Evolutionary conservation across 1,284 basidiomycete genomes (phyloP).

Genomic region (Takashimella tepidaria): DNA sequence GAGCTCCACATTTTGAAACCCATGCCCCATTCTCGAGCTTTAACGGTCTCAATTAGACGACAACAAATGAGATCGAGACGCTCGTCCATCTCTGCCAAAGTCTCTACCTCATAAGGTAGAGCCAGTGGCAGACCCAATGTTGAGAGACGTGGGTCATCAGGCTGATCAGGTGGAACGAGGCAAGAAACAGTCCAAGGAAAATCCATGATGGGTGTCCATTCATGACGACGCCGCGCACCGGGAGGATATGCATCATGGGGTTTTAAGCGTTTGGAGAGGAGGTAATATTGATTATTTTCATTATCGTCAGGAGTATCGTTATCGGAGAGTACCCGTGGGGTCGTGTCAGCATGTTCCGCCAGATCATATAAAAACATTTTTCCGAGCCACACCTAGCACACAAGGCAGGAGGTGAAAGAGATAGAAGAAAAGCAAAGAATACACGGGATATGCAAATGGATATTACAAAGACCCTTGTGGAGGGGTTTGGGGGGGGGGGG

Average conservation of each 20-base stretch:
- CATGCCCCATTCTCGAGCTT: slow-evolving; percentile 72
- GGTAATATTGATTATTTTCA: not conserved
- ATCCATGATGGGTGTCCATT: not conserved
- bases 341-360: not conserved
- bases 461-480: not conserved
- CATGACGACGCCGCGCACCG: not conserved
- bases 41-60: slow-evolving; percentile 62
- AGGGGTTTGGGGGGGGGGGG: not conserved
- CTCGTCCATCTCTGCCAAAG: slow-evolving; percentile 70
- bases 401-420: not conserved
- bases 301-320: not conserved
- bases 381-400: too few relatives aligned
- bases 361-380: not conserved
- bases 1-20: slow-evolving; percentile 73
- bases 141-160: slow-evolving; percentile 39
- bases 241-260: not conserved
- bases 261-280: not conserved
- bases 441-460: not conserved
- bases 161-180: slow-evolving; percentile 18
- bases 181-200: slow-evolving; percentile 5
- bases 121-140: slow-evolving; percentile 39
- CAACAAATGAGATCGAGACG: slow-evolving; percentile 72
- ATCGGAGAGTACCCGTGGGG: not conserved
- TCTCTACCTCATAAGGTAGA: slow-evolving; percentile 77
- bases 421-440: not conserved